Evolutionary conservation across 345 rosid genomes (phyloP).

Genomic region (Salix brachista): DNA sequence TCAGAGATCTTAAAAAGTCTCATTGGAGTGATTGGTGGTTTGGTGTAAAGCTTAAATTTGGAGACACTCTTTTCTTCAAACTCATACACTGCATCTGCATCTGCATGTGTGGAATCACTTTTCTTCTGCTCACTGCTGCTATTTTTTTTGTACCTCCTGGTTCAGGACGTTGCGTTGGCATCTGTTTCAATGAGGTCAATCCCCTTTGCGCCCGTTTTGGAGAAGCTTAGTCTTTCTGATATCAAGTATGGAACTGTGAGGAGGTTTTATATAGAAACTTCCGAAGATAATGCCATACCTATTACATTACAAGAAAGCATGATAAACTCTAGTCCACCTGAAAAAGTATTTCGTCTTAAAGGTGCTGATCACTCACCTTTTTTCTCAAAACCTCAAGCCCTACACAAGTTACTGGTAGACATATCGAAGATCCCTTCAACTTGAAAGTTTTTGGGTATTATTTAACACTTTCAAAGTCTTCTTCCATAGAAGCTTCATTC

Average conservation of each 20-base stretch:
- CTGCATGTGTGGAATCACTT: neutral
- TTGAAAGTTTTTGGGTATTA: slow-evolving; percentile 5
- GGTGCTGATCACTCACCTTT: slow-evolving; percentile 98
- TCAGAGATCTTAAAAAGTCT: neutral
- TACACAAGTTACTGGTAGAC: slow-evolving; percentile 81
- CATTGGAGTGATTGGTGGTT: neutral
- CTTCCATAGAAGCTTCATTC: neutral
- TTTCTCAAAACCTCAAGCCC: slow-evolving; percentile 98
- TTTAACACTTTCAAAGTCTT: neutral
- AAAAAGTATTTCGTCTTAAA: slow-evolving; percentile 65
- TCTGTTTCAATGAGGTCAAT: slow-evolving; percentile 90
- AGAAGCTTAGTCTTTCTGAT: slow-evolving; percentile 76
- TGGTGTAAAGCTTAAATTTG: neutral
- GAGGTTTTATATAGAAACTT: slow-evolving; percentile 73
- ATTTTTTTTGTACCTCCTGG: slow-evolving; percentile 1
- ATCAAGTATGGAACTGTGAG: slow-evolving; percentile 66
- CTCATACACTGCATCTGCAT: neutral
- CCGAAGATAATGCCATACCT: slow-evolving; percentile 82
- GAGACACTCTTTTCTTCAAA: neutral
- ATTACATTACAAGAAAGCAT: slow-evolving; percentile 62
- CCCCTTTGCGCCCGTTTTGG: slow-evolving; percentile 90
- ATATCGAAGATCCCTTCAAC: slow-evolving; percentile 51
- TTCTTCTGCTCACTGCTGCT: neutral
- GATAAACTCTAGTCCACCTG: slow-evolving; percentile 75
- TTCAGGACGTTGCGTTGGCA: slow-evolving; percentile 88